These are phyloP conservation scores for Trichophyton benhamiae DNA, from an alignment of 2,329 filamentous ascomycete species.

Conservation along the genomic window DNA sequence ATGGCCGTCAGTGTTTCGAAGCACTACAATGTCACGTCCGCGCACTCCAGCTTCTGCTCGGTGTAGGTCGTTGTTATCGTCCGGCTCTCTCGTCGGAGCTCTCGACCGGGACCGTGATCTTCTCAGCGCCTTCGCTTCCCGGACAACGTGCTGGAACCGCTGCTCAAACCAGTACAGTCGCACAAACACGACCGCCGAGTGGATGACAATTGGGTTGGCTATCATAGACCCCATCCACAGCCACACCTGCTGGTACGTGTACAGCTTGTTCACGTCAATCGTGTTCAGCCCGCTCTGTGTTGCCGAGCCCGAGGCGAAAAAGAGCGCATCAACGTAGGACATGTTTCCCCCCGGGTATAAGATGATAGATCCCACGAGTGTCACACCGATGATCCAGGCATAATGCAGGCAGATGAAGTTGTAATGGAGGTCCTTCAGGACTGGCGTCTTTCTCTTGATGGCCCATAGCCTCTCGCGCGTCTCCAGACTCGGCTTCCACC, in stretches of 20 bases:
- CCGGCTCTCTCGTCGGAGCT: constrained; percentile 29
- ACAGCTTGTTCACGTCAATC: constrained; percentile 50
- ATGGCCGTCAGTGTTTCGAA: constrained; percentile 24
- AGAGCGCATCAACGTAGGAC: constrained; percentile 73
- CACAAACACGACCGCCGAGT: constrained; percentile 78
- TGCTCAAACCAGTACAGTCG: constrained; percentile 98
- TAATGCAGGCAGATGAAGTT: constrained; percentile 44
- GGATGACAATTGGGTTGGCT: constrained; percentile 72
- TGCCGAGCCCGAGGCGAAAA: constrained; percentile 72
- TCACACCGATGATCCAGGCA: constrained; percentile 64
- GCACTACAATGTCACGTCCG: constrained; percentile 27
- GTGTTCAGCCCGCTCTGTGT: constrained; percentile 93
- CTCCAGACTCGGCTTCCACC: not conserved
- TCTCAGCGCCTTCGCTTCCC: constrained; percentile 56
- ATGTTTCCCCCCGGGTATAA: constrained; percentile 56
- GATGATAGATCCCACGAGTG: constrained; percentile 63
- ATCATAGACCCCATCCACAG: constrained; percentile 60
- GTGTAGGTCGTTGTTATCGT: constrained; percentile 32
- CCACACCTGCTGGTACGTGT: constrained; percentile 60
- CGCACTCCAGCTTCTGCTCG: constrained; percentile 29
- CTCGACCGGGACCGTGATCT: constrained; percentile 43
- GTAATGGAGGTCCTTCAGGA: constrained; percentile 27
- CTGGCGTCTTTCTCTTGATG: constrained; percentile 26
- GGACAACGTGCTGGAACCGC: constrained; percentile 72
- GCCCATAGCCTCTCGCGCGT: not conserved